Evolutionary conservation across 2,329 filamentous ascomycete species (phyloP).

Genomic region (Aspergillus aculeatus): DNA sequence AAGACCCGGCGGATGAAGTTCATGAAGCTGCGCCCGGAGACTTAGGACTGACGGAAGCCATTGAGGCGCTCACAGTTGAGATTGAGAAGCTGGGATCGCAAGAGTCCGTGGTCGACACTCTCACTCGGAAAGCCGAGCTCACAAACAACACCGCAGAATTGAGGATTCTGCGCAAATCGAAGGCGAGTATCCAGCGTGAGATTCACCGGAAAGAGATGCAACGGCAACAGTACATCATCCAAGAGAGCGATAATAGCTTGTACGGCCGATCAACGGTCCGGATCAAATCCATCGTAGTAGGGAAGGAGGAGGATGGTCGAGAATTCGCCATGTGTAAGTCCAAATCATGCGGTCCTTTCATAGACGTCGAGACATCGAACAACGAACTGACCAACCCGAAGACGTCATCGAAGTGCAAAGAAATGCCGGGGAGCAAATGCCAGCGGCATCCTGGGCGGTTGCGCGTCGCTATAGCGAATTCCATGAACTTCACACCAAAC

Average conservation of each 20-base stretch:
- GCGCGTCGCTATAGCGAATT: constrained; percentile 96
- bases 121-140: constrained; percentile 90
- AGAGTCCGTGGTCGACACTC: constrained; percentile 84
- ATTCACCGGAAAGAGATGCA: constrained; percentile 93
- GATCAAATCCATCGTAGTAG: constrained; percentile 91
- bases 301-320: constrained; percentile 84
- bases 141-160: constrained; percentile 96
- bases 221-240: constrained; percentile 91
- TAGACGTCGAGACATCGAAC: neutral
- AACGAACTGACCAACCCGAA: constrained; percentile 29
- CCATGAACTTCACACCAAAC: constrained; percentile 86
- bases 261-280: constrained; percentile 86
- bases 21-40: constrained; percentile 94
- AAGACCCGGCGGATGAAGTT: constrained; percentile 74
- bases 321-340: constrained; percentile 79
- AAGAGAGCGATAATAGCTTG: constrained; percentile 96
- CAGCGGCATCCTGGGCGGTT: constrained; percentile 90
- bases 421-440: constrained; percentile 91
- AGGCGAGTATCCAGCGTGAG: constrained; percentile 87
- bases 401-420: constrained; percentile 87
- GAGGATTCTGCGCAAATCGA: constrained; percentile 88
- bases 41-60: constrained; percentile 87
- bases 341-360: constrained; percentile 6
- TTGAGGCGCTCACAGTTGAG: constrained; percentile 80
- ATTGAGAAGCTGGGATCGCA: constrained; percentile 87